A percentile compares a stretch with the other conserved stretches of the same genome.
Conservation (phyloP, 192 early-diverging fungal genomes). For the Coemansia sp. region DNA sequence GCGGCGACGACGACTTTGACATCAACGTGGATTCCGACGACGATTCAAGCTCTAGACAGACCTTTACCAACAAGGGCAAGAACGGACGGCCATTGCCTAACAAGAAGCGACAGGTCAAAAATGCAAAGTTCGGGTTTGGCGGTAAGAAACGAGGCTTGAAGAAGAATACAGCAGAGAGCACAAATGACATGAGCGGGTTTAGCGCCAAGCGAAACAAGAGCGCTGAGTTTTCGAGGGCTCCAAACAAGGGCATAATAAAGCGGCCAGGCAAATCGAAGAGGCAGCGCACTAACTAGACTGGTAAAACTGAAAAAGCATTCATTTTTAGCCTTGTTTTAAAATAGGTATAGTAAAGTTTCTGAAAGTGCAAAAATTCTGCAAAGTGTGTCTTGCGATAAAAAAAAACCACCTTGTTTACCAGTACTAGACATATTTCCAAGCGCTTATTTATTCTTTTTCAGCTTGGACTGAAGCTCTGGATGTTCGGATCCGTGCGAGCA, state of each 20-base stretch:
- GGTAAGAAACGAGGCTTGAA: slow-evolving; percentile 80
- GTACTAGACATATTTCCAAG: no score
- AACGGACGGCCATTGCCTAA: slow-evolving; percentile 25
- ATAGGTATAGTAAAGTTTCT: no score
- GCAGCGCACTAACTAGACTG: slow-evolving; percentile 23
- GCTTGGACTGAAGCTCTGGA: neutral
- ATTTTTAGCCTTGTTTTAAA: no score
- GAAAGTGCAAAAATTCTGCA: no score
- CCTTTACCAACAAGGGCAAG: slow-evolving; percentile 20
- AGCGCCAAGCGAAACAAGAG: slow-evolving; percentile 50
- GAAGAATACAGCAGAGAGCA: slow-evolving; percentile 75
- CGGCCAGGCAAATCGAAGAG: slow-evolving; percentile 51
- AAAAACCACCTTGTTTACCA: no score
- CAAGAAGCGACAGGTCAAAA: slow-evolving; percentile 66
- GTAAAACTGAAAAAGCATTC: no score
- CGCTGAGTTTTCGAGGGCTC: slow-evolving; percentile 22
- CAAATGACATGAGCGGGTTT: slow-evolving; percentile 71
- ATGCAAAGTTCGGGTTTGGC: slow-evolving; percentile 90
- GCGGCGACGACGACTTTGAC: slow-evolving; percentile 51
- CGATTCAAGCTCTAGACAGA: neutral
- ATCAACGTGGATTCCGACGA: slow-evolving; percentile 46
- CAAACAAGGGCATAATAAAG: slow-evolving; percentile 31
- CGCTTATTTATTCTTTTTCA: slow-evolving; percentile 1
- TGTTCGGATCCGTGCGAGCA: neutral
- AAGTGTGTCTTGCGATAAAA: no score